These are phyloP conservation scores for Emericellopsis cladophorae DNA, from an alignment of 2,329 filamentous ascomycete species.

Conservation along the genomic window DNA sequence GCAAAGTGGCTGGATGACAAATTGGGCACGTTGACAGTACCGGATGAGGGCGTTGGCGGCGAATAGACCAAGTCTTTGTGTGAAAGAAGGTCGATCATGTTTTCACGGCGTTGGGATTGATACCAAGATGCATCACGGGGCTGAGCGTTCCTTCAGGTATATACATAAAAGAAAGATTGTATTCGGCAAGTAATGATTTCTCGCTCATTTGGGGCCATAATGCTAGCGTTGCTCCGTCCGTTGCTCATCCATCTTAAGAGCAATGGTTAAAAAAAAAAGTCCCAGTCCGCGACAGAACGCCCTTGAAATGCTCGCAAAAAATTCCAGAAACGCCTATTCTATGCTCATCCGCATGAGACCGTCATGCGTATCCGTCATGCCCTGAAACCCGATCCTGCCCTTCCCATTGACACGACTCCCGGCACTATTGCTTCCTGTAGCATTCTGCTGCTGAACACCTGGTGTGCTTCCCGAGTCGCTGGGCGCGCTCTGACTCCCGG, in stretches of 20 bases:
- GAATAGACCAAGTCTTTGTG: not conserved
- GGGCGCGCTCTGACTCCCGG: constrained; percentile 33
- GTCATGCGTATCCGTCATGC: constrained; percentile 93
- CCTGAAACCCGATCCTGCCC: constrained; percentile 67
- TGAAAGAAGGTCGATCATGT: too few relatives aligned
- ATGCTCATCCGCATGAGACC: constrained; percentile 96
- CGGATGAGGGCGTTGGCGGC: constrained; percentile 35
- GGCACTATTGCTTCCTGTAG: constrained; percentile 1
- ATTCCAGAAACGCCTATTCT: constrained; percentile 39
- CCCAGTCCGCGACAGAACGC: constrained; percentile 1
- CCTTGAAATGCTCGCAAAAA: constrained; percentile 1
- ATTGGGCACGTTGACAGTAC: constrained; percentile 38
- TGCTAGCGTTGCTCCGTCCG: too few relatives aligned
- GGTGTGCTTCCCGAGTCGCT: constrained; percentile 33
- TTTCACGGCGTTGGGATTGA: not conserved
- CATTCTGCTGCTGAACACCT: constrained; percentile 11
- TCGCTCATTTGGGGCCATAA: too few relatives aligned
- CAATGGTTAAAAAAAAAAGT: not conserved
- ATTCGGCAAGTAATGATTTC: too few relatives aligned
- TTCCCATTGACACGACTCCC: constrained; percentile 31
- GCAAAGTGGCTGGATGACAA: constrained; percentile 48
- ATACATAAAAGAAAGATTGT: too few relatives aligned
- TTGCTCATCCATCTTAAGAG: too few relatives aligned
- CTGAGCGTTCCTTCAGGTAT: too few relatives aligned
- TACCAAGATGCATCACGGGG: not conserved